These are phyloP conservation scores for Trichoderma erinaceum DNA, from an alignment of 495 filamentous ascomycete genomes.

Conservation along the genomic window DNA sequence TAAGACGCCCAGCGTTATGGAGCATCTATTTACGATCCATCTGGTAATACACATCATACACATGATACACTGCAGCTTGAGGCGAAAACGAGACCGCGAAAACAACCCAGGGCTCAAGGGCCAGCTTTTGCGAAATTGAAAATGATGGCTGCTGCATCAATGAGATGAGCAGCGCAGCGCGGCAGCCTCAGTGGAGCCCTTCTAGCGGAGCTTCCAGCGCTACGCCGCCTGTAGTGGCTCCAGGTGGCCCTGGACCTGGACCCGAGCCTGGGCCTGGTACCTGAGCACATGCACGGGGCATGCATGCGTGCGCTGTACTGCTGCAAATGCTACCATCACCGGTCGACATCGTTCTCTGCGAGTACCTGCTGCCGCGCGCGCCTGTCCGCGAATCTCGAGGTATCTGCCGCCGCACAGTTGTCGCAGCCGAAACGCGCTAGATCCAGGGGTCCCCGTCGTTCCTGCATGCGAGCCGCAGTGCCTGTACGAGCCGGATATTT, in stretches of 20 bases:
- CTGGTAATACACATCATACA: too few relatives aligned
- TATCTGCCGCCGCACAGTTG: neutral
- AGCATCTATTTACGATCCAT: too few relatives aligned
- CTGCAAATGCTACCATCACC: too few relatives aligned
- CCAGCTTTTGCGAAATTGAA: neutral
- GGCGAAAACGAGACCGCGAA: too few relatives aligned
- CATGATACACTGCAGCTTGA: too few relatives aligned
- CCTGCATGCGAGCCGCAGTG: neutral
- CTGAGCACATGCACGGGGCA: neutral
- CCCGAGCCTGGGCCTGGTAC: too few relatives aligned
- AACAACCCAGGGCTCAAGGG: constrained; percentile 2
- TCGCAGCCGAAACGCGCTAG: constrained; percentile 9
- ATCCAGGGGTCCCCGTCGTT: neutral
- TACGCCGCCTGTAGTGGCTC: neutral
- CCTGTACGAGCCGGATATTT: neutral
- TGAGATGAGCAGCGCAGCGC: constrained; percentile 2
- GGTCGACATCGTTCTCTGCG: neutral
- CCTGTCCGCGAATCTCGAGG: neutral
- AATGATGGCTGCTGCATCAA: constrained; percentile 1
- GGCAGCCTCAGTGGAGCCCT: constrained; percentile 4
- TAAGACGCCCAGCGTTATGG: too few relatives aligned
- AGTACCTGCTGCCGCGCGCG: neutral
- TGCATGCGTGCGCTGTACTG: neutral
- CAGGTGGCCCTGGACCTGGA: too few relatives aligned
- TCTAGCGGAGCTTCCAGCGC: neutral